These are phyloP conservation scores for Neofusicoccum parvum DNA, from an alignment of 2,329 filamentous ascomycete species.

Conservation along the genomic window DNA sequence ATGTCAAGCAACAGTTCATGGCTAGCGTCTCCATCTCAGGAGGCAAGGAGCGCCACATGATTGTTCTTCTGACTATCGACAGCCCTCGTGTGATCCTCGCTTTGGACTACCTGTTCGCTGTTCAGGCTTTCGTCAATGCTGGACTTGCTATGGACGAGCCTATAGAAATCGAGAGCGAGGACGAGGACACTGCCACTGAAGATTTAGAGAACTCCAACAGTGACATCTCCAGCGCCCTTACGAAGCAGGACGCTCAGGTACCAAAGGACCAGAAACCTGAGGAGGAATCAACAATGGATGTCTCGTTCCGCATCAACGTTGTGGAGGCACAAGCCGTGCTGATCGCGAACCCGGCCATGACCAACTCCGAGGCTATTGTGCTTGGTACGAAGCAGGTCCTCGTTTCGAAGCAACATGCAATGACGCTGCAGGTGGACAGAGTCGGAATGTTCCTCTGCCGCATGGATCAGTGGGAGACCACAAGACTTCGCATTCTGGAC, in stretches of 20 bases:
- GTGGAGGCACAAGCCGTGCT: constrained; percentile 96
- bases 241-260: constrained; percentile 25
- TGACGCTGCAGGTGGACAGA: constrained; percentile 90
- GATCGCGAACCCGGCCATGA: constrained; percentile 88
- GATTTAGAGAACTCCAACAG: constrained; percentile 42
- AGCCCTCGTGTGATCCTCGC: constrained; percentile 95
- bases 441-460: constrained; percentile 98
- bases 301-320: constrained; percentile 89
- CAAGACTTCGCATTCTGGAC: constrained; percentile 86
- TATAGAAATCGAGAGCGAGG: constrained; percentile 62
- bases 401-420: constrained; percentile 88
- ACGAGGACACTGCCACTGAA: constrained; percentile 51
- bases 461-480: constrained; percentile 96
- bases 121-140: constrained; percentile 79
- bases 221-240: constrained; percentile 38
- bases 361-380: constrained; percentile 93
- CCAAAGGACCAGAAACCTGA: constrained; percentile 31
- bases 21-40: constrained; percentile 92
- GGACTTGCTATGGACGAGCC: constrained; percentile 61
- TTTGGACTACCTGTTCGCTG: constrained; percentile 88
- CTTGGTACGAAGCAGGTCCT: constrained; percentile 91
- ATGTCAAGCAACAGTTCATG: constrained; percentile 95
- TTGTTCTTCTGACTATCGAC: constrained; percentile 90
- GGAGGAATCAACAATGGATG: constrained; percentile 59
- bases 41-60: constrained; percentile 76